Evolutionary conservation across 345 rosid genomes (phyloP), one percentile per base, ranked within the genome.

Genomic region (Mercurialis annua): DNA sequence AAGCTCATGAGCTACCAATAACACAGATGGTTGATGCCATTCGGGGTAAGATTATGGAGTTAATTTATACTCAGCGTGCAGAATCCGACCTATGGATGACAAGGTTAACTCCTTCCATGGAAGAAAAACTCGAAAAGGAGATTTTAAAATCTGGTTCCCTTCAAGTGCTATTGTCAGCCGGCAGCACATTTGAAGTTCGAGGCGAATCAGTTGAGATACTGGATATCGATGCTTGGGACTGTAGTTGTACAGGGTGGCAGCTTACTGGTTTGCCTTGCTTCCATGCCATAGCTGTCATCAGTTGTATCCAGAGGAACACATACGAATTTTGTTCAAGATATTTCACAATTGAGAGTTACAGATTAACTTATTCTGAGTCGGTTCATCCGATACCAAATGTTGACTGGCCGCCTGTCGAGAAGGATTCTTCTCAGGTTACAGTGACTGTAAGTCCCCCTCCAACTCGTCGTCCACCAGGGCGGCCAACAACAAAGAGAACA

Each of bases 11-110:
- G 38, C 75, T 93, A 23, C 98, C 97, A 10, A 93, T 93, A 67
- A 93, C 96, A 16, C 97, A 93, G 69, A 86, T 89, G 98, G 90
- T 93, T 43, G 96, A 93, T 67, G 84, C 81, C 68, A 84, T 93
- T 64, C 78, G 86, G 7, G 81, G 86, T 52, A 93, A 85, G 75
- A 86, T 90, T 64, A 81, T 81, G 96, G 92, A 81, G 70, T 72
- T 87, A 68, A 82, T 90, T 47, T 79, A 87, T 60, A 65, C 78
- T 24, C 83, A 80, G 60, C 71, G 84, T 55, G 78, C 71, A 5
- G 81, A 79, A 55, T 86, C 90, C 6, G 80, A 67, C 31, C 86
- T 78, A 42, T 86, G 94, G 87, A 47, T 67, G 67, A 81, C 91
- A 43, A 87, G 85, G 68, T 76, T 90, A 68, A 79, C 97, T 60